Base-by-base conservation (phyloP, 73 alveolate species). In the Tetrahymena borealis region DNA sequence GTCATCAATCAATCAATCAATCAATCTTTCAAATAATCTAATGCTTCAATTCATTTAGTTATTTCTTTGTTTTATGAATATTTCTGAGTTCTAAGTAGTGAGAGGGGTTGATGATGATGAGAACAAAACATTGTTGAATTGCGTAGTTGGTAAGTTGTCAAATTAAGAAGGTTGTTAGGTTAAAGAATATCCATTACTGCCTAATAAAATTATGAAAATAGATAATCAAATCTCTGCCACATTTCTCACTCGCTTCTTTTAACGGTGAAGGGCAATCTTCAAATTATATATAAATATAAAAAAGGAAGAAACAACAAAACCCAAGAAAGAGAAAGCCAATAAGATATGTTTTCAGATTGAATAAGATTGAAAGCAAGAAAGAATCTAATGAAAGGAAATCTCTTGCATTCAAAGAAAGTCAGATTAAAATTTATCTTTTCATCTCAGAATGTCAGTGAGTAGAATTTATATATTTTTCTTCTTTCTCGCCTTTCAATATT, bases 191-290 rank as follows among this genome's bases (percentile, higher is more conserved):
- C 85, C 85, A 60, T 60, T 60, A 60, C 85, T 60, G 85, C 85
- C 85, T 60, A 60, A 60, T 60, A 60, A 60, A 60, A 60, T 60
- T 60, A 60, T 24, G 85, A 60, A 60, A 60, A 60, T 60, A 60
- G 85, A 60, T 24, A 60, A 60, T 60, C 85, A 60, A 60, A 60
- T 24, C 85, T 24, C 85, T 15, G 85, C 85, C 85, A 18, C 85
- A 60, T 24, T n/a, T 60, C 85, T 60, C 85, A 60, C 85, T 60
- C 85, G 85, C 85, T 60, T 60, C n/a, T 60, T 60, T 2, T 16
- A 60, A 60, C 38, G 85, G 85, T 60, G 85, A 60, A 60, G 85
- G 85, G 85, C 85, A 18, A n/a, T 60, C 85, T 60, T 60, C 85
- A 60, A 60, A 60, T 18, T 24, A 60, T 60, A 60, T n/a, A 60